phyloP scores from a whole-genome alignment of 257 asterid genomes.

The Gentiana dahurica region DNA sequence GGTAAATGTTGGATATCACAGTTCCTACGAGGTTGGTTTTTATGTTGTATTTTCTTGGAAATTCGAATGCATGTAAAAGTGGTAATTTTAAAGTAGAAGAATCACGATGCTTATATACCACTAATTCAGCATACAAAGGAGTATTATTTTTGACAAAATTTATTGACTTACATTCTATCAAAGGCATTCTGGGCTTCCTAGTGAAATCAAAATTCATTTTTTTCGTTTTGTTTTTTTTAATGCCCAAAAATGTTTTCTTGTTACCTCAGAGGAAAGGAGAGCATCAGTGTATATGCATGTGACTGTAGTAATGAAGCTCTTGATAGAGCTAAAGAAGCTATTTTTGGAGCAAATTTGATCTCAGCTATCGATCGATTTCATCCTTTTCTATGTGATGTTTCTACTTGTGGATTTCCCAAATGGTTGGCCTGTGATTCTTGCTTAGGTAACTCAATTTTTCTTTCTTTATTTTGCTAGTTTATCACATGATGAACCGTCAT shows the following conservation, averaged over 20 bases:
- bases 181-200: too few relatives aligned
- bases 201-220: too few relatives aligned
- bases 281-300: constrained; percentile 56
- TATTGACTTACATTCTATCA: too few relatives aligned
- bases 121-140: too few relatives aligned
- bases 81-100: not conserved
- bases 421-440: constrained; percentile 68
- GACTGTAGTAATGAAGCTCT: constrained; percentile 89
- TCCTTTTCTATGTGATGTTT: constrained; percentile 68
- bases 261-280: constrained; percentile 44
- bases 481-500: not conserved
- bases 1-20: constrained; percentile 12
- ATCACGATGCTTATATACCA: too few relatives aligned
- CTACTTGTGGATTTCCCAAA: constrained; percentile 47
- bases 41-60: too few relatives aligned
- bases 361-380: constrained; percentile 38
- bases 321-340: constrained; percentile 58
- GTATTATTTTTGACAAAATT: too few relatives aligned
- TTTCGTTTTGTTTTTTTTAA: too few relatives aligned
- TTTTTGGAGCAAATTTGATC: constrained; percentile 33
- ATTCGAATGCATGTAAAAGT: not conserved
- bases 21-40: not conserved
- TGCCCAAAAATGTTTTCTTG: not conserved
- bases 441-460: constrained; percentile 23
- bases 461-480: constrained; percentile 4